A percentile compares a stretch with the other conserved stretches of the same genome.
These are phyloP conservation scores for Elsinoe necatrix DNA, from an alignment of 2,329 filamentous ascomycete genomes.

Conservation along the genomic window DNA sequence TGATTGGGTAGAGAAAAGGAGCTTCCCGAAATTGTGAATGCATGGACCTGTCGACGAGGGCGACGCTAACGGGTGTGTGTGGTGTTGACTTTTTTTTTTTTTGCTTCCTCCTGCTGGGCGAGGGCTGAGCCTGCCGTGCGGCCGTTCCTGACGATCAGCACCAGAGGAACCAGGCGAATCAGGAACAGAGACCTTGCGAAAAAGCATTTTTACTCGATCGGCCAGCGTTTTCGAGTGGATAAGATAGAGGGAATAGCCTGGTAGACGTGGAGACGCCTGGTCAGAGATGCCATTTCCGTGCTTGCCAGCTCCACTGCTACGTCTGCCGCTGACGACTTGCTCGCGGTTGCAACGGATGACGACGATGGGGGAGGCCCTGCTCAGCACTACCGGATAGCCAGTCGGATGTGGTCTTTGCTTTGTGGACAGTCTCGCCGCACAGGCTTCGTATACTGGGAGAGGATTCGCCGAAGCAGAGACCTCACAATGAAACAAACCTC, in stretches of 20 bases:
- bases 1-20: constrained; percentile 12
- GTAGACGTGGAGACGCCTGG: constrained; percentile 11
- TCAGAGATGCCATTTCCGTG: neutral
- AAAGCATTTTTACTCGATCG: constrained; percentile 3
- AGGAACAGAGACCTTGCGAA: neutral
- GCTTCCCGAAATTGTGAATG: constrained; percentile 14
- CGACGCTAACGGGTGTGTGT: constrained; percentile 9
- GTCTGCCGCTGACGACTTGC: constrained; percentile 7
- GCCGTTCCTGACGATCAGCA: constrained; percentile 14
- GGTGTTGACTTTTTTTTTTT: constrained; percentile 14
- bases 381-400: constrained; percentile 4
- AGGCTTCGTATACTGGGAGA: neutral
- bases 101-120: neutral
- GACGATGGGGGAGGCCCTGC: neutral
- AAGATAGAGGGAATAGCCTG: neutral
- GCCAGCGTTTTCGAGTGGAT: neutral
- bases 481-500: constrained; percentile 9
- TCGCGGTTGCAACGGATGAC: neutral
- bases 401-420: constrained; percentile 10
- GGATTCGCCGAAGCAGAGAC: neutral
- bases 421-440: neutral
- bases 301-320: neutral
- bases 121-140: constrained; percentile 3
- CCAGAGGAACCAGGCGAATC: constrained; percentile 11
- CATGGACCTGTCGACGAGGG: constrained; percentile 12